Conservation (phyloP, 2,329 filamentous ascomycete genomes). For the Lachnellula hyalina region DNA sequence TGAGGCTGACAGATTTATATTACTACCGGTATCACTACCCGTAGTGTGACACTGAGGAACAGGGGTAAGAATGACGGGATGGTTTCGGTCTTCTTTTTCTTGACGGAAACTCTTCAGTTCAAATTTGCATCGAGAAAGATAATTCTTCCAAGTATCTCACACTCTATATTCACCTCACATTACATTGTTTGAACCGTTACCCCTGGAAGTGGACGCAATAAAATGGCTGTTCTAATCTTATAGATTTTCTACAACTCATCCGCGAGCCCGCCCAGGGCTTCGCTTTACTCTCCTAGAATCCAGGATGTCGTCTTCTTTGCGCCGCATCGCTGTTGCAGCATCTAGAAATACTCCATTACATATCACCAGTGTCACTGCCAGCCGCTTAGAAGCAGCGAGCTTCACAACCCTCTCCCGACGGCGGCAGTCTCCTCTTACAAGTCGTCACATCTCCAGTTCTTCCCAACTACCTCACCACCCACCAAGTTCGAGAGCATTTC, state of each 20-base stretch:
- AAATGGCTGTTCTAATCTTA: conserved; percentile 6
- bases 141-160: neutral
- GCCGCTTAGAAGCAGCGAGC: neutral
- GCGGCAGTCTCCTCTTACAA: neutral
- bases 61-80: neutral
- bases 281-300: conserved; percentile 7
- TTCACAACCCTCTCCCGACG: conserved; percentile 1
- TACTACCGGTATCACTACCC: too few relatives aligned
- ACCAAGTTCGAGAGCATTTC: conserved; percentile 11
- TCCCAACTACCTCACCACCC: neutral
- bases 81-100: neutral
- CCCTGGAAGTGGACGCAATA: too few relatives aligned
- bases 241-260: neutral
- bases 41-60: neutral
- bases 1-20: neutral
- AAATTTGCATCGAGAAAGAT: neutral
- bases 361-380: neutral
- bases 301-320: conserved; percentile 21
- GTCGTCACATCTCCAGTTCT: neutral
- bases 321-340: conserved; percentile 15
- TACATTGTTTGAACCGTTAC: too few relatives aligned
- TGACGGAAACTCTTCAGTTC: neutral
- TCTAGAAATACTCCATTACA: conserved; percentile 6
- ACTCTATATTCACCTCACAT: neutral
- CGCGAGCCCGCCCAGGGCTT: conserved; percentile 27